Conservation (phyloP, 2,329 filamentous ascomycete species). For the Mycosphaerelloides madeirae region DNA sequence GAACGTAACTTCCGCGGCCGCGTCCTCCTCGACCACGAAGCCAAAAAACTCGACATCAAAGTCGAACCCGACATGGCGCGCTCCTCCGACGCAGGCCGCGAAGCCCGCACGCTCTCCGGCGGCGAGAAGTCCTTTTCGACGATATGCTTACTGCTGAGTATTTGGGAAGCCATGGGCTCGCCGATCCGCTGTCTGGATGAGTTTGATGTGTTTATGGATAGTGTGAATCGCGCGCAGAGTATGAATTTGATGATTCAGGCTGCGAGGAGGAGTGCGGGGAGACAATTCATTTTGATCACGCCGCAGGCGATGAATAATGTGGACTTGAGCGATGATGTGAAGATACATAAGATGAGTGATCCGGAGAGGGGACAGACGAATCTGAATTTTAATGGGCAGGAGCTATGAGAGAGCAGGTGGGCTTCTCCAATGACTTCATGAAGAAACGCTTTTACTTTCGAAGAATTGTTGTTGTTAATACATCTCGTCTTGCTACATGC, state of each 20-base stretch:
- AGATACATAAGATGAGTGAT: conserved; percentile 57
- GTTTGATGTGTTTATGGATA: conserved; percentile 99
- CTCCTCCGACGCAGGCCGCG: conserved; percentile 64
- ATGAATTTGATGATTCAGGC: conserved; percentile 90
- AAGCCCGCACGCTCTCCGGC: conserved; percentile 87
- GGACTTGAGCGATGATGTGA: conserved; percentile 65
- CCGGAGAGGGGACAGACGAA: conserved; percentile 20
- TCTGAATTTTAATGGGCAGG: not conserved
- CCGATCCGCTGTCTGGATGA: conserved; percentile 93
- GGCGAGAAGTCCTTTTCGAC: conserved; percentile 98
- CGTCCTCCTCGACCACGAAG: conserved; percentile 70
- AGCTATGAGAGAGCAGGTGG: not conserved
- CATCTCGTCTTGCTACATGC: no score
- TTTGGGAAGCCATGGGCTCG: conserved; percentile 98
- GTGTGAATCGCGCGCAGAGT: conserved; percentile 86
- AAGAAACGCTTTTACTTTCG: no score
- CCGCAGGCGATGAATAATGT: conserved; percentile 70
- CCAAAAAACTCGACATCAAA: conserved; percentile 70
- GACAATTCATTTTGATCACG: conserved; percentile 94
- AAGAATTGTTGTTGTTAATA: no score
- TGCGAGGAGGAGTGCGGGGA: conserved; percentile 77
- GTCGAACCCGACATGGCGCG: conserved; percentile 66
- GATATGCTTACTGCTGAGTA: conserved; percentile 82
- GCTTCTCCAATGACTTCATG: no score
- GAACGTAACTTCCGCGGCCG: conserved; percentile 84